Evolutionary conservation across 257 asterid species (phyloP).

Genomic region (Primulina huaijiensis): DNA sequence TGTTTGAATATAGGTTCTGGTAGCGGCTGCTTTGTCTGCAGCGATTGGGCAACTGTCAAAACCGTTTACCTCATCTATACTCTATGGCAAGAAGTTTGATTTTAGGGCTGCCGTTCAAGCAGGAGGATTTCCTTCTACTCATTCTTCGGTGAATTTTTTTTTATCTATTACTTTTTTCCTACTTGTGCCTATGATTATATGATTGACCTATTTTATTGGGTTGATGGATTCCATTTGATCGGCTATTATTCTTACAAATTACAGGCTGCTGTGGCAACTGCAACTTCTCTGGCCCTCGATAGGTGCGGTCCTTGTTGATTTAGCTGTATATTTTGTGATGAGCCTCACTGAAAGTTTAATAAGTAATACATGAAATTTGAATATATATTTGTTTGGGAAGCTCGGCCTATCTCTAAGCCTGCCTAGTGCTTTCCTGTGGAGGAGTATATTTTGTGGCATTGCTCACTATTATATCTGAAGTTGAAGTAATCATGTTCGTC

Average conservation of each 20-base stretch:
- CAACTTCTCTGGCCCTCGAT: slow-evolving; percentile 74
- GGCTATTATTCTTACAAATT: slow-evolving; percentile 17
- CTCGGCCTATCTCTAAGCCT: no score
- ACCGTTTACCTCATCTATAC: slow-evolving; percentile 61
- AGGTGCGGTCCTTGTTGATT: slow-evolving; percentile 40
- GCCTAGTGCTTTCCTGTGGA: neutral
- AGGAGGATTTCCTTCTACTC: slow-evolving; percentile 96
- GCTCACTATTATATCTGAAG: neutral
- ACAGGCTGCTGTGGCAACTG: slow-evolving; percentile 81
- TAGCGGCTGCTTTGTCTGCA: slow-evolving; percentile 68
- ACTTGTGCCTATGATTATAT: neutral
- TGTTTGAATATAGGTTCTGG: slow-evolving; percentile 50
- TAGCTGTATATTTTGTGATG: slow-evolving; percentile 4
- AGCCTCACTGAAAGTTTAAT: neutral
- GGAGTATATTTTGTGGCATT: slow-evolving; percentile 5
- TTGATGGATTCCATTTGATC: slow-evolving; percentile 21
- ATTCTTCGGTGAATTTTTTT: slow-evolving; percentile 60
- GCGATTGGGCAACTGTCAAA: slow-evolving; percentile 79
- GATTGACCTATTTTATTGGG: neutral
- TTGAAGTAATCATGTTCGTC: neutral
- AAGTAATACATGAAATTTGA: no score
- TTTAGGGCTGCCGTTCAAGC: slow-evolving; percentile 46
- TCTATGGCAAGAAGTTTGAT: slow-evolving; percentile 57
- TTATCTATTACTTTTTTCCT: neutral
- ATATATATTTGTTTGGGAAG: no score